Evolutionary conservation across 495 filamentous ascomycete genomes (phyloP), one percentile per base, ranked within the genome.

Genomic region (Astrocystis sublimbata): DNA sequence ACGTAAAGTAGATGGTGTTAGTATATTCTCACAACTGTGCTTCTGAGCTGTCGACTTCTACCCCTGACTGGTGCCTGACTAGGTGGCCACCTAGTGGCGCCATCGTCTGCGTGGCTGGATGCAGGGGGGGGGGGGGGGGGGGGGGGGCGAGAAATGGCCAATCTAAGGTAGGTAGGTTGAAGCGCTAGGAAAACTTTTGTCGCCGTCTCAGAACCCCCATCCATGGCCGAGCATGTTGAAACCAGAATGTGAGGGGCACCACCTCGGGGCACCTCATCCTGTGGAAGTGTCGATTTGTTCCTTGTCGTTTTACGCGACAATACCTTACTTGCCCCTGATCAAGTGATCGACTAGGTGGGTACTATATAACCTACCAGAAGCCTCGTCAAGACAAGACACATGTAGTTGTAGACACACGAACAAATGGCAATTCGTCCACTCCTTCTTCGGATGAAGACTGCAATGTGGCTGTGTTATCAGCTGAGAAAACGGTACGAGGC

Each of bases 381-480:
- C n/a, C n/a, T n/a, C n/a, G n/a, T n/a, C n/a, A n/a, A n/a, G n/a
- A n/a, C n/a, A n/a, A n/a, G n/a, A n/a, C n/a, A n/a, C n/a, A n/a
- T n/a, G n/a, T n/a, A n/a, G n/a, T n/a, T n/a, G n/a, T n/a, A n/a
- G n/a, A n/a, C n/a, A n/a, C n/a, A n/a, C n/a, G n/a, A n/a, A n/a
- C n/a, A n/a, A n/a, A n/a, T n/a, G n/a, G n/a, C n/a, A n/a, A 30
- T 30, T 21, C 12, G 41, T 43, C 45, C 28, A 33, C 28, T 15
- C 28, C 26, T 51, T 17, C 26, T 51, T 30, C 15, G 33, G 21
- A 53, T 53, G 50, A 19, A 56, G 54, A 13, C 36, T 13, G 24
- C 26, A 26, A 30, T 9, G 56, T 58, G 56, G 56, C 56, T 58
- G 56, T 36, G 56, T 42, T n/a, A n/a, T n/a, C n/a, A n/a, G n/a